Evolutionary conservation across 164 flowering plant genomes (phyloP).

Genomic region (Liquidambar formosana): DNA sequence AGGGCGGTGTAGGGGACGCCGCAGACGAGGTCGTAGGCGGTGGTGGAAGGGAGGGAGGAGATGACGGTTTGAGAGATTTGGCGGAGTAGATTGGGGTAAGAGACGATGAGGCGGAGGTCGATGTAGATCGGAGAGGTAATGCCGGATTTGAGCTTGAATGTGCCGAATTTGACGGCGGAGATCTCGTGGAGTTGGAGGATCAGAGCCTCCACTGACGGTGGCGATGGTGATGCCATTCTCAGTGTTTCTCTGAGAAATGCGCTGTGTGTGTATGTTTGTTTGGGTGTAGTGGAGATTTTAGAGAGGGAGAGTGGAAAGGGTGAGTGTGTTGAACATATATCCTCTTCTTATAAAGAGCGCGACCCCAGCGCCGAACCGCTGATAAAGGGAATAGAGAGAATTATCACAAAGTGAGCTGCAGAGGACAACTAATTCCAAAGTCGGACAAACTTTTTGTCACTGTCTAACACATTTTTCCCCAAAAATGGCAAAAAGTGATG

Average conservation of each 20-base stretch:
- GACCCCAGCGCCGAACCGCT: no score
- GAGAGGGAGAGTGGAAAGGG: not conserved
- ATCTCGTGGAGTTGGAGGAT: conserved; percentile 82
- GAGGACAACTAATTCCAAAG: no score
- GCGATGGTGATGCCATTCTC: conserved; percentile 21
- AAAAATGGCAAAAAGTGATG: no score
- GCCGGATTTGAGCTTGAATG: conserved; percentile 92
- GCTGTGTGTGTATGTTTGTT: no score
- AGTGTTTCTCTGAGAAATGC: conserved; percentile 18
- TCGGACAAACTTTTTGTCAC: no score
- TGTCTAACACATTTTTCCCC: no score
- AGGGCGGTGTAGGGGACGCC: conserved; percentile 98
- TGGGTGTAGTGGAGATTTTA: no score
- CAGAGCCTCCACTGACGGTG: conserved; percentile 87
- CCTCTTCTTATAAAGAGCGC: no score
- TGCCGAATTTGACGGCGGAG: conserved; percentile 90
- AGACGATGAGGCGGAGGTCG: conserved; percentile 93
- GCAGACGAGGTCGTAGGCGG: conserved; percentile 67
- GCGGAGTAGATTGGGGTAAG: conserved; percentile 82
- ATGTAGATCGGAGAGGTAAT: conserved; percentile 90
- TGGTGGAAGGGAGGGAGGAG: conserved; percentile 45
- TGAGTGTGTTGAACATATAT: no score
- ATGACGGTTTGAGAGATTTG: conserved; percentile 65
- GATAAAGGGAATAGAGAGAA: no score
- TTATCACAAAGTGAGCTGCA: no score